A percentile compares a stretch with the other conserved stretches of the same genome.
Evolutionary conservation across 2,329 filamentous ascomycete species (phyloP).

Genomic region (Dactylellina cionopaga): DNA sequence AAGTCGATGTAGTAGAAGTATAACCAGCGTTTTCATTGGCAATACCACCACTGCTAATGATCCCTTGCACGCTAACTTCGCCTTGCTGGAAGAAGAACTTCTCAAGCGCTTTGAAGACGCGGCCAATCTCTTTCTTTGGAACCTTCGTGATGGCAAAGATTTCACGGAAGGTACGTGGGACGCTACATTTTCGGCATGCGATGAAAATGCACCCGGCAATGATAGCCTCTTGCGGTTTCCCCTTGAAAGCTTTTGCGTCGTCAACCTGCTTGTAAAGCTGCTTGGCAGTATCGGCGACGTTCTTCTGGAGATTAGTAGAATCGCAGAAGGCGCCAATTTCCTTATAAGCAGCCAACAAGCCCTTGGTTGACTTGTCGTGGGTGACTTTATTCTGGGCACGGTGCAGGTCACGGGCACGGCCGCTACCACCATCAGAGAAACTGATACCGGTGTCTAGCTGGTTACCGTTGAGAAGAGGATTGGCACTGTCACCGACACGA

Average conservation of each 20-base stretch:
- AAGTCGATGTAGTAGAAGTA: constrained; percentile 78
- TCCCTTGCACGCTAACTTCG: constrained; percentile 66
- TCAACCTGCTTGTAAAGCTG: constrained; percentile 95
- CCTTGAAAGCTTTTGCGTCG: constrained; percentile 92
- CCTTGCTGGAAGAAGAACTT: constrained; percentile 83
- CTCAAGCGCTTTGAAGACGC: constrained; percentile 93
- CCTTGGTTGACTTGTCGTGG: constrained; percentile 84
- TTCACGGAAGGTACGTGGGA: constrained; percentile 90
- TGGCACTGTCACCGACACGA: constrained; percentile 93
- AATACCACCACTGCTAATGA: constrained; percentile 66
- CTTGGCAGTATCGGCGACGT: constrained; percentile 88
- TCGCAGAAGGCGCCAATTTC: constrained; percentile 90
- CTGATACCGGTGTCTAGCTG: constrained; percentile 90
- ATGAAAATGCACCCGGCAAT: constrained; percentile 98
- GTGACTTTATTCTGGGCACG: constrained; percentile 84
- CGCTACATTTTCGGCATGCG: constrained; percentile 87
- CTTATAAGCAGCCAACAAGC: constrained; percentile 81
- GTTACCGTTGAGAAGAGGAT: constrained; percentile 87
- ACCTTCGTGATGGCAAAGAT: constrained; percentile 94
- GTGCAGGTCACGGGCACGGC: constrained; percentile 77
- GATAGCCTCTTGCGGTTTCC: constrained; percentile 91
- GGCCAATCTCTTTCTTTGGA: constrained; percentile 94
- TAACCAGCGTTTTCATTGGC: constrained; percentile 65
- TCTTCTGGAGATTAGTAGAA: constrained; percentile 79
- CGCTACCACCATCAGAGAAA: constrained; percentile 77